Conservation (phyloP, 225 moss, liverwort and hornwort species). For the Asterella californica region DNA sequence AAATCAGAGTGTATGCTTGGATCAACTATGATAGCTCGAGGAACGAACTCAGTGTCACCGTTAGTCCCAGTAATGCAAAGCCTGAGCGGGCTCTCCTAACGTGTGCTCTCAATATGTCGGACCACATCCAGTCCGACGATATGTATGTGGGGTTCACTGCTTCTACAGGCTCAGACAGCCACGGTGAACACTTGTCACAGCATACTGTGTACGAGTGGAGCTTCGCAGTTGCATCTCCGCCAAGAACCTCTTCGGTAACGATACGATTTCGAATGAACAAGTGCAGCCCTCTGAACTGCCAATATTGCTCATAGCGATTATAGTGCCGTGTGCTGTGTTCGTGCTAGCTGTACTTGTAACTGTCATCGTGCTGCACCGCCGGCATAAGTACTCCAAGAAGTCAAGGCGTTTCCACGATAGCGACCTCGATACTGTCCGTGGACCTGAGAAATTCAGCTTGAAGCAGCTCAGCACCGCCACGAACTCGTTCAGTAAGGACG, state of each 20-base stretch:
- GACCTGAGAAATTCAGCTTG: slow-evolving; percentile 24
- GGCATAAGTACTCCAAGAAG: too few species aligned
- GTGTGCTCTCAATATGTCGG: not conserved
- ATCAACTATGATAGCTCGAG: slow-evolving; percentile 36
- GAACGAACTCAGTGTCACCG: slow-evolving; percentile 3
- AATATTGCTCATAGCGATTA: not conserved
- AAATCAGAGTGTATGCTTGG: slow-evolving; percentile 24
- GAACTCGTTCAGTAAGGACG: slow-evolving; percentile 14
- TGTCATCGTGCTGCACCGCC: not conserved
- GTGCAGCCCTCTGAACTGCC: too few species aligned
- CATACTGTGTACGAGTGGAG: slow-evolving; percentile 15
- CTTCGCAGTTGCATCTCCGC: slow-evolving; percentile 14
- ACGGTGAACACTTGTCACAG: not conserved
- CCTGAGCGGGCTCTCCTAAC: not conserved
- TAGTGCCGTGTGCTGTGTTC: not conserved
- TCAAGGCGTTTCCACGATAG: not conserved
- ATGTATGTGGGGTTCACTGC: slow-evolving; percentile 28
- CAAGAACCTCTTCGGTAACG: not conserved
- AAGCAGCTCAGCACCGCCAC: slow-evolving; percentile 18
- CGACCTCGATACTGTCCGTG: not conserved
- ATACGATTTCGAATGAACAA: not conserved
- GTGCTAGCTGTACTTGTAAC: not conserved
- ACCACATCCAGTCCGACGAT: not conserved
- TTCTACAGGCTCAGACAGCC: not conserved
- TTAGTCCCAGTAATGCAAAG: not conserved